These are phyloP conservation scores for Hericium alpestre DNA, from an alignment of 768 basidiomycete genomes.

Conservation along the genomic window DNA sequence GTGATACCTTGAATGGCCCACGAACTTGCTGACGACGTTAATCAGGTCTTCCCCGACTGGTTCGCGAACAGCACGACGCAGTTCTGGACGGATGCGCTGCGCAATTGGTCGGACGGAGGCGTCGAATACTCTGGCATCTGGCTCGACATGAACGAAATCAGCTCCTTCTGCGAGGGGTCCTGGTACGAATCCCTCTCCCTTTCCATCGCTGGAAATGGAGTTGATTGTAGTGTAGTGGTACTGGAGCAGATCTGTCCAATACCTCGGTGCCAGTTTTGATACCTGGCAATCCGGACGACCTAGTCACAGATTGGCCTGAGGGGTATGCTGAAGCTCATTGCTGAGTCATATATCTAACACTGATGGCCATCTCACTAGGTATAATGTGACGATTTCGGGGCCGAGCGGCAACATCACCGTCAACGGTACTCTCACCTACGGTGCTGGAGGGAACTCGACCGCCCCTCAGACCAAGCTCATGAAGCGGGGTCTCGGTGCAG, in stretches of 20 bases:
- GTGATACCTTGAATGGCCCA: neutral
- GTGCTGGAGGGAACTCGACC: slow-evolving; percentile 15
- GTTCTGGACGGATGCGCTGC: slow-evolving; percentile 54
- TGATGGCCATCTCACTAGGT: slow-evolving; percentile 27
- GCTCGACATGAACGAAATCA: slow-evolving; percentile 61
- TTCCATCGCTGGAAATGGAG: too few species aligned
- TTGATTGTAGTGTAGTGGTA: slow-evolving; percentile 30
- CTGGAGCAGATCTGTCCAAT: slow-evolving; percentile 44
- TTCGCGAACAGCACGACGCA: slow-evolving; percentile 38
- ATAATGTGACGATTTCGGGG: slow-evolving; percentile 50
- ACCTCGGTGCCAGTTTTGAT: slow-evolving; percentile 44
- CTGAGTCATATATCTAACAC: neutral
- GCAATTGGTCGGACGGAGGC: slow-evolving; percentile 41
- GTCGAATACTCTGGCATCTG: slow-evolving; percentile 59
- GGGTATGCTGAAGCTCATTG: slow-evolving; percentile 30
- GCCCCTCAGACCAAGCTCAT: slow-evolving; percentile 12
- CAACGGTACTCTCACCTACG: slow-evolving; percentile 51
- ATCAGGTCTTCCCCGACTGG: slow-evolving; percentile 52
- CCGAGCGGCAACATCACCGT: slow-evolving; percentile 68
- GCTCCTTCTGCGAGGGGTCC: slow-evolving; percentile 54
- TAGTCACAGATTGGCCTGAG: slow-evolving; percentile 54
- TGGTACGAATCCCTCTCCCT: neutral
- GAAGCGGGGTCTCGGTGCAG: slow-evolving; percentile 42
- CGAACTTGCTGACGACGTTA: too few species aligned
- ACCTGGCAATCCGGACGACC: slow-evolving; percentile 45